These are phyloP conservation scores for Vitis riparia DNA, from an alignment of 164 flowering plant species.

Conservation along the genomic window DNA sequence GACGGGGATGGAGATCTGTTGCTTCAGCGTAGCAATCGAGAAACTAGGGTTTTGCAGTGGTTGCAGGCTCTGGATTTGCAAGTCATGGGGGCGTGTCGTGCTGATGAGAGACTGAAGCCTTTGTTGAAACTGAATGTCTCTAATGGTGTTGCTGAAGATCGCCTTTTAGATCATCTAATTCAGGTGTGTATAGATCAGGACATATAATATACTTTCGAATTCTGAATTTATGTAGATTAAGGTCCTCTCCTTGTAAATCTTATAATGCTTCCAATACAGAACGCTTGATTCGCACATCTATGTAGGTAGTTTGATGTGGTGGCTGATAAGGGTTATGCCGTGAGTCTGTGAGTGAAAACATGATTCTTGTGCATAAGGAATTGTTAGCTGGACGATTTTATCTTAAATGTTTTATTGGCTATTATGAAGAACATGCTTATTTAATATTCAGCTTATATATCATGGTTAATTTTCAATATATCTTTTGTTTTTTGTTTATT, in stretches of 20 bases:
- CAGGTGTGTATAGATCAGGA: conserved; percentile 47
- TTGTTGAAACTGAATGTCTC: conserved; percentile 69
- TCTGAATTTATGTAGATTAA: neutral
- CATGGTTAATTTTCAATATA: conserved; percentile 1
- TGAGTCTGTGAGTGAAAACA: too few species aligned
- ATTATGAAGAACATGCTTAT: too few species aligned
- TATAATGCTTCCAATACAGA: neutral
- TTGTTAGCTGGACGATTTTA: too few species aligned
- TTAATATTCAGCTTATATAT: too few species aligned
- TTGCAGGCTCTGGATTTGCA: conserved; percentile 89
- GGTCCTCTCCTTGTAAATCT: neutral
- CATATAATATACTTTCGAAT: neutral
- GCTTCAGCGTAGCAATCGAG: conserved; percentile 42
- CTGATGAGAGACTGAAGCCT: conserved; percentile 92
- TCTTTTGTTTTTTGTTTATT: neutral
- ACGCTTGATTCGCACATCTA: too few species aligned
- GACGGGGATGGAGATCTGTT: conserved; percentile 68
- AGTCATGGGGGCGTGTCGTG: conserved; percentile 87
- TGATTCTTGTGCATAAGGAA: too few species aligned
- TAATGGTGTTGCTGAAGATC: conserved; percentile 68
- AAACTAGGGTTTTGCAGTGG: conserved; percentile 61
- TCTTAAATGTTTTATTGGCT: too few species aligned
- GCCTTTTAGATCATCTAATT: conserved; percentile 67
- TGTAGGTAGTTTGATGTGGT: too few species aligned
- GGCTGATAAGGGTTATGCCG: too few species aligned